Base-by-base conservation (phyloP, 2,329 filamentous ascomycete genomes). In the Penicillium sp. region DNA sequence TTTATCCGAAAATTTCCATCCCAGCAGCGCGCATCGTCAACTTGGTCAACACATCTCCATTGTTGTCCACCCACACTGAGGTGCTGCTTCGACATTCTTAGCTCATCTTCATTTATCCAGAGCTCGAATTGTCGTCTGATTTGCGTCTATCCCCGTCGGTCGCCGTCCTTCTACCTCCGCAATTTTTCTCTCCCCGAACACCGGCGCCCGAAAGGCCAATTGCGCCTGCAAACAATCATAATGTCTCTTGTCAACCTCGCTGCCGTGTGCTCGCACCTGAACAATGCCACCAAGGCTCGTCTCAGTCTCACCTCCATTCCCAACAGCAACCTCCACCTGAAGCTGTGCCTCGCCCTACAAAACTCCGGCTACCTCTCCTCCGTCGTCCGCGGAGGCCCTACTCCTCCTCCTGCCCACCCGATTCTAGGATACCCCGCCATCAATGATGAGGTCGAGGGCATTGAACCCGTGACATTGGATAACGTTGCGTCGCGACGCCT, bases 251-350 rank as follows among this genome's bases (percentile, higher is more conserved):
- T 83, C 68, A 84, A 87, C 74, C 82, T 96, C 59, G 82, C 85
- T 64, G 79, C 93, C 78, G 85, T 92, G 75, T 95, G 90, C 81
- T 91, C 91, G 61, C 91, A 96, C 78, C 81, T 97, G 51, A 90
- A 94, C 73, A 97, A 97, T 79, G 90, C 89, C 61, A 88, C 88
- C 50, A 86, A 86, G 66, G 90, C 89, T n/a, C 86, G 88, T 1
- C 84, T 97, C 0, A 89, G 88, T 61, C 80, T 96, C 44, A 96
- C 92, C 26, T 95, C 90, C 7, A 82, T 96, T 57, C 85, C 87
- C 39, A 87, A 88, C 76, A 87, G 84, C 43, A 92, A 92, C 61
- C 84, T 91, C 69, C 91, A 94, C 78, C 85, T 95, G 56, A 78
- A 78, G 37, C 79, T 96, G 13, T 81, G 85, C 45, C 82, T 94